Base-by-base conservation (phyloP, 2,329 filamentous ascomycete genomes). In the Ceratocystis eucalypticola region DNA sequence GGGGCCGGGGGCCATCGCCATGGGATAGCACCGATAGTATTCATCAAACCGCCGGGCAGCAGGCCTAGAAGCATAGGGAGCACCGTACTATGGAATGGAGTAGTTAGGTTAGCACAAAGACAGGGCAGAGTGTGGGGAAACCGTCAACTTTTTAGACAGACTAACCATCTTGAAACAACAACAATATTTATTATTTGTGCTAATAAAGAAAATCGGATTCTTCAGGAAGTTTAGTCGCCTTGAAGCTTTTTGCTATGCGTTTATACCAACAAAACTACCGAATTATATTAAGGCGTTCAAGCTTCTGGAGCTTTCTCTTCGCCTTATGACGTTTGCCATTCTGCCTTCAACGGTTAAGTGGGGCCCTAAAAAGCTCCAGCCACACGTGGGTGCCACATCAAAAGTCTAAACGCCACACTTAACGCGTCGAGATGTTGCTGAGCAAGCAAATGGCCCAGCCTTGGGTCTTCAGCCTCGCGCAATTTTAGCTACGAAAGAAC, bases 1-100 rank as follows among this genome's bases (percentile, higher is more conserved):
- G 46, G 90, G 85, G 2, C 93, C 92, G 12, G 92, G 91, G 69
- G 96, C 85, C 92, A 99, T 97, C 72, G 88, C 86, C 72, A 96
- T 84, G 55, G 94, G 94, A 74, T 97, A 99, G 80, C 92, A 96
- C 72, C 94, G 88, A 78, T 96, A 97, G 79, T 96, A 97, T 77
- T 99, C 94, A 76, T 99, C 93, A 79, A 99, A 99, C 68, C 92
- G 89, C 72, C 91, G 88, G 65, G 80, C 72, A 75, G 80, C 75
- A 65, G 80, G 76, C 68, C 81, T 79, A 67, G 77, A 76, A 30
- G 74, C 72, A 30, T 76, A 75, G 50, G 71, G 63, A 45, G 30
- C 55, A 37, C 64, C 30, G 20, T 68, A 68, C 66, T 68, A 46
- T n/a, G 28, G 6, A 59, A 20, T 3, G 30, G 20, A 22, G 20